phyloP scores from a whole-genome alignment of 2,329 filamentous ascomycete genomes.

The Fusarium keratoplasticum region DNA sequence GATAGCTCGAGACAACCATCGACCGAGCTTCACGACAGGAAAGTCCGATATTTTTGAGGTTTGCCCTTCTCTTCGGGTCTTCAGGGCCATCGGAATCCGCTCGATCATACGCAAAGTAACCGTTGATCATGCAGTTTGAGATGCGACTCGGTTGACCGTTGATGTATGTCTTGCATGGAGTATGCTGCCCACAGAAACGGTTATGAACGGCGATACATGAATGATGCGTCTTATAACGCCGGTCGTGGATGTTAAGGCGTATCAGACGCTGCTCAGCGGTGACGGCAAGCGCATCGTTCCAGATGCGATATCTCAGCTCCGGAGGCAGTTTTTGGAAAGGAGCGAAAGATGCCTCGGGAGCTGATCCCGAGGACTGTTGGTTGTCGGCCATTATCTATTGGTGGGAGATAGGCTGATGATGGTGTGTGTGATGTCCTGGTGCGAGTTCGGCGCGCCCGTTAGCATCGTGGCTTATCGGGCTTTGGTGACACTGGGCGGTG shows the following conservation, averaged over 20 bases:
- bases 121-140: not conserved
- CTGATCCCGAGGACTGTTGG: not conserved
- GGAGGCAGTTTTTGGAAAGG: not conserved
- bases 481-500: not conserved
- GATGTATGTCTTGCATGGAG: not conserved
- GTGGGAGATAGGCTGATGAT: not conserved
- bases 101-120: not conserved
- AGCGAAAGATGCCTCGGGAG: not conserved
- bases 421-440: not conserved
- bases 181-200: not conserved
- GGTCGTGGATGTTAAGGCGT: not conserved
- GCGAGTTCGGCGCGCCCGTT: not conserved
- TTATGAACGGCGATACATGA: not conserved
- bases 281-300: slow-evolving; percentile 3
- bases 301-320: not conserved
- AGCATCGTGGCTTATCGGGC: not conserved
- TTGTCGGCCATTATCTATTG: slow-evolving; percentile 1
- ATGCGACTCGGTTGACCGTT: not conserved
- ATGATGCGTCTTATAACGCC: not conserved
- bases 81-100: not conserved
- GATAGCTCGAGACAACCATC: not conserved
- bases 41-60: not conserved
- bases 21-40: not conserved
- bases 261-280: not conserved
- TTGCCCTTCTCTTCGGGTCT: not conserved